Evolutionary conservation across 2,329 filamentous ascomycete genomes (phyloP).

Genomic region (Cercospora berteroae): DNA sequence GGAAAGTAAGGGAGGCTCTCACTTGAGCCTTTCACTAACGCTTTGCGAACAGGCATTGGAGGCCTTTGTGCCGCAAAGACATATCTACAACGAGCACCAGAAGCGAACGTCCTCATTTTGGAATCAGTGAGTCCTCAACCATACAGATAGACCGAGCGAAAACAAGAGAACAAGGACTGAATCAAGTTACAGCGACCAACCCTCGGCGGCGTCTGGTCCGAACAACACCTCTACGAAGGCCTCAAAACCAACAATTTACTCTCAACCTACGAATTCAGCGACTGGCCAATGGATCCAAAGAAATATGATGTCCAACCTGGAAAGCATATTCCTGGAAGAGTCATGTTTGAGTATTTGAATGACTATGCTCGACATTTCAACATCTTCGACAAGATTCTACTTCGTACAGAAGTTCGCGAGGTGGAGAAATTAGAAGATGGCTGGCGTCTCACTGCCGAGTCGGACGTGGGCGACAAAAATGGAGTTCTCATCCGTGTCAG

Average conservation of each 20-base stretch:
- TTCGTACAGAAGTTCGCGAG: not conserved
- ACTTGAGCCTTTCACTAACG: too few relatives aligned
- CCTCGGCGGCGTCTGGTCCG: not conserved
- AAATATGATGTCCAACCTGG: not conserved
- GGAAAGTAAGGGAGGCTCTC: too few relatives aligned
- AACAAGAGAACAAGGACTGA: too few relatives aligned
- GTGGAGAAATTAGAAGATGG: not conserved
- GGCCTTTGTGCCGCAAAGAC: not conserved
- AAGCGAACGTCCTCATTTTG: not conserved
- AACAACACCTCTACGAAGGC: not conserved
- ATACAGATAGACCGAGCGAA: too few relatives aligned
- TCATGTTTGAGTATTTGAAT: not conserved
- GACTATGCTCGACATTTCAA: not conserved
- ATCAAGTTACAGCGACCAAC: not conserved
- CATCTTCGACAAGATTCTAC: not conserved
- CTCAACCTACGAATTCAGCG: not conserved
- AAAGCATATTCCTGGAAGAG: not conserved
- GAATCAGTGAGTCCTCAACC: not conserved
- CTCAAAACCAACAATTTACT: not conserved
- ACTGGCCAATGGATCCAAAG: not conserved
- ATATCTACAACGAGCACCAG: not conserved
- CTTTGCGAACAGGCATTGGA: not conserved
- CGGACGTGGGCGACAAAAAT: not conserved
- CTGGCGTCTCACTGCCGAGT: not conserved
- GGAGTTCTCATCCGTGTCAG: not conserved